Percentiles rank a stretch among this genome's conserved stretches.
Conservation (phyloP, 768 basidiomycete genomes). For the Dendrothele bispora region DNA sequence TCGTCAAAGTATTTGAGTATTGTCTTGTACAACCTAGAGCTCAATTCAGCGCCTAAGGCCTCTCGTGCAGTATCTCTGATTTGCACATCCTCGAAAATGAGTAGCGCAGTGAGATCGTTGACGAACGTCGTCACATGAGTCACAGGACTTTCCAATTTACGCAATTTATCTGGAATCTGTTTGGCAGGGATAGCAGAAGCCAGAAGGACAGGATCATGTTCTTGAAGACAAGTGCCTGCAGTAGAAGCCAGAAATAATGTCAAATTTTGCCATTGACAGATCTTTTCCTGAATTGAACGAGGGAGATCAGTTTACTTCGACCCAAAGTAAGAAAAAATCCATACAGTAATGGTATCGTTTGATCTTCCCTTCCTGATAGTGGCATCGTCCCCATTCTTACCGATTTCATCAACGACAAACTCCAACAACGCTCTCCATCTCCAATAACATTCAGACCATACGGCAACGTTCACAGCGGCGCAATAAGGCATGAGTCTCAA, state of each 20-base stretch:
- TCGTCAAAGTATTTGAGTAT: conserved; percentile 72
- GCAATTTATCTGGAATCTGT: conserved; percentile 70
- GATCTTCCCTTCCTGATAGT: conserved; percentile 27
- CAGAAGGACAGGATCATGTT: conserved; percentile 52
- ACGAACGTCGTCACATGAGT: conserved; percentile 67
- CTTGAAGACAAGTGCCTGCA: conserved; percentile 63
- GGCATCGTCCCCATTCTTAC: conserved; percentile 28
- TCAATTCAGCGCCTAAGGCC: conserved; percentile 78
- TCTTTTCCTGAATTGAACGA: conserved; percentile 54
- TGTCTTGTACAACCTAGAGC: conserved; percentile 63
- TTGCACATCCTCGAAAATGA: conserved; percentile 61
- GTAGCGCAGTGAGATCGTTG: conserved; percentile 62
- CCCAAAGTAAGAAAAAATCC: neutral
- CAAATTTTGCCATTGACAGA: conserved; percentile 84
- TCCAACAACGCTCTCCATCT: conserved; percentile 71
- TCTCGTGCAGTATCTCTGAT: conserved; percentile 81
- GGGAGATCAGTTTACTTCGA: no score
- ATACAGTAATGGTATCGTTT: conserved; percentile 28
- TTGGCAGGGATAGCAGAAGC: conserved; percentile 53
- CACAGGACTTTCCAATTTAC: conserved; percentile 54
- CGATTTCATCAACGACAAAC: conserved; percentile 42
- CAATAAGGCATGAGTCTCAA: conserved; percentile 64
- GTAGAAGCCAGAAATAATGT: conserved; percentile 75
- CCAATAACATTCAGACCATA: conserved; percentile 83
- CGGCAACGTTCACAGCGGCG: conserved; percentile 67